phyloP scores from a whole-genome alignment of 2,329 filamentous ascomycete genomes.

The Alternaria dauci region DNA sequence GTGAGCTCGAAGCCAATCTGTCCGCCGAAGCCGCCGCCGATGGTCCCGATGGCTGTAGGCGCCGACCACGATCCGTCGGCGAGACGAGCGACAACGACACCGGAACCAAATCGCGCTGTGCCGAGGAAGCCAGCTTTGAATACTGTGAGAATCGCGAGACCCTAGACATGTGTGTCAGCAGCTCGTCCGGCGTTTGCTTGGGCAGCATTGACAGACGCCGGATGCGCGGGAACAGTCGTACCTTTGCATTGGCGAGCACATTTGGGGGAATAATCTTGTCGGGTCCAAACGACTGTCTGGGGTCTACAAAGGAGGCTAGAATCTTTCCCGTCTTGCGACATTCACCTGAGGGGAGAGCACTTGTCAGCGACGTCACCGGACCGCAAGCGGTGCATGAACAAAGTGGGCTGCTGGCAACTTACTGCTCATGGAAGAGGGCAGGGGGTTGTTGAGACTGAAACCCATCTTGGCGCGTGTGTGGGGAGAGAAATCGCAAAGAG shows the following conservation, averaged over 20 bases:
- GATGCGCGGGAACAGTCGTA: constrained; percentile 48
- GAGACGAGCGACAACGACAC: constrained; percentile 81
- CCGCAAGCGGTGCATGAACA: constrained; percentile 4
- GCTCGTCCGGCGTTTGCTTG: neutral
- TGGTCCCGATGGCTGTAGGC: constrained; percentile 80
- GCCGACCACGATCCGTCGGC: constrained; percentile 82
- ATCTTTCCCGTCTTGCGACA: constrained; percentile 98
- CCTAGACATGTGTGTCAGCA: constrained; percentile 54
- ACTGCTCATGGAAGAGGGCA: constrained; percentile 63
- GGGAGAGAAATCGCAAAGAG: neutral
- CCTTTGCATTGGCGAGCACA: constrained; percentile 90
- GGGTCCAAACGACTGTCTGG: constrained; percentile 89
- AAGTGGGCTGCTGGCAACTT: constrained; percentile 37
- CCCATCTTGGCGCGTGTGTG: constrained; percentile 47
- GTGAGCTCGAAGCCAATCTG: constrained; percentile 89
- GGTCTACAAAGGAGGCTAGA: constrained; percentile 91
- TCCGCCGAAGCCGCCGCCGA: constrained; percentile 82
- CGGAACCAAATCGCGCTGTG: constrained; percentile 81
- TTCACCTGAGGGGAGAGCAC: constrained; percentile 71
- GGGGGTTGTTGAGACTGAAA: constrained; percentile 62
- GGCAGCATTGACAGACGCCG: constrained; percentile 10
- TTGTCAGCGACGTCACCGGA: constrained; percentile 47
- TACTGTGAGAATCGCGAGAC: constrained; percentile 84
- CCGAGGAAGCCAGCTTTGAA: constrained; percentile 88
- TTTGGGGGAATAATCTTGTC: constrained; percentile 96